Percentiles rank a stretch among this genome's conserved stretches.
Evolutionary conservation across 139 green algal species (phyloP).

Genomic region (Chlamydomonas applanata): DNA sequence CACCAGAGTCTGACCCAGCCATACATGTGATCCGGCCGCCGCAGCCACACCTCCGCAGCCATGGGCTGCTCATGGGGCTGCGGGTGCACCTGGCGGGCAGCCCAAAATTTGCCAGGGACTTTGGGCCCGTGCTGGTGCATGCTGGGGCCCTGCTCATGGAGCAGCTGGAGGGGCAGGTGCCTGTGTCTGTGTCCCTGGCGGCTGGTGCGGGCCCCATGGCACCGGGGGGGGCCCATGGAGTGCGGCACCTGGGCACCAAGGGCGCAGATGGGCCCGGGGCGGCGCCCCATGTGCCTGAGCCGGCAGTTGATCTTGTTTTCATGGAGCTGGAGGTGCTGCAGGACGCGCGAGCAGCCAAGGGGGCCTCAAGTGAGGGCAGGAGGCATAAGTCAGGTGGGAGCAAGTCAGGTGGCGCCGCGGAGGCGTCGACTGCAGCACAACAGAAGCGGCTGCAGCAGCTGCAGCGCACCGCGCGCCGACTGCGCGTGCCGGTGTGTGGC

Average conservation of each 20-base stretch:
- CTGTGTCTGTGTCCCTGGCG: not conserved
- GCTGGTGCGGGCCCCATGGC: too few species aligned
- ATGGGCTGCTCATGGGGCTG: not conserved
- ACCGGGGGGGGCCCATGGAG: too few species aligned
- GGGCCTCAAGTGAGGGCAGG: too few species aligned
- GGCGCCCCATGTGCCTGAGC: too few species aligned
- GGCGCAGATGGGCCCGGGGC: too few species aligned
- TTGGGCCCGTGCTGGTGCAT: slow-evolving; percentile 5
- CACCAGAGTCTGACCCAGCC: not conserved
- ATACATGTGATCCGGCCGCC: slow-evolving; percentile 1
- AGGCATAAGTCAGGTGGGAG: too few species aligned
- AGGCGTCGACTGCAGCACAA: too few species aligned
- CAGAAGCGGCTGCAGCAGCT: not conserved
- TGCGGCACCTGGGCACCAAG: too few species aligned
- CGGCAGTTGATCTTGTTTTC: too few species aligned
- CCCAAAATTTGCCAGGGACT: not conserved
- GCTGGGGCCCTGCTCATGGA: not conserved
- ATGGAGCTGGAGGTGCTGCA: too few species aligned
- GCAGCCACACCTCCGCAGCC: not conserved
- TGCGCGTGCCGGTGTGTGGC: not conserved
- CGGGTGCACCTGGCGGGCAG: not conserved
- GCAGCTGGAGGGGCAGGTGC: slow-evolving; percentile 5
- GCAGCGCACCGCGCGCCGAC: slow-evolving; percentile 3
- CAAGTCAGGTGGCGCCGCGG: too few species aligned
- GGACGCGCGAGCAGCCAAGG: too few species aligned